A percentile compares a stretch with the other conserved stretches of the same genome.
Evolutionary conservation across 768 basidiomycete species (phyloP).

Genomic region (Tricholoma flavovirens): DNA sequence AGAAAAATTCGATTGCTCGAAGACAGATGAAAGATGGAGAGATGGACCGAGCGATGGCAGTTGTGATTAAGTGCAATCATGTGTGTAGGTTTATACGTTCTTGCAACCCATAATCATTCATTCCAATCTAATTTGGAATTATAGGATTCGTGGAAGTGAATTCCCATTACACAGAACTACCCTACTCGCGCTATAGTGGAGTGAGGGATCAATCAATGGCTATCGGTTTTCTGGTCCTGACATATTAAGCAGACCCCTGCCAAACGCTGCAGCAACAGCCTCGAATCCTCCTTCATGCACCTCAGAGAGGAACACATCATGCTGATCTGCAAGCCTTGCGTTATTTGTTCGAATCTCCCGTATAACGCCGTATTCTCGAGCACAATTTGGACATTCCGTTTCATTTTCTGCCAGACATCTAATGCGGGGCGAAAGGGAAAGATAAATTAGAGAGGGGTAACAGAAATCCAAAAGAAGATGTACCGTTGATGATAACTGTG

Average conservation of each 20-base stretch:
- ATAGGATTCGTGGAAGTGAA: neutral
- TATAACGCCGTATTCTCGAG: constrained; percentile 80
- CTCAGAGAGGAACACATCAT: constrained; percentile 73
- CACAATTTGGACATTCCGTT: constrained; percentile 86
- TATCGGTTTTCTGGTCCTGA: constrained; percentile 18
- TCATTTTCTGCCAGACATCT: constrained; percentile 91
- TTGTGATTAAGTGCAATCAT: constrained; percentile 56
- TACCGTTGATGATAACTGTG: constrained; percentile 96
- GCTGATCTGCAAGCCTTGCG: constrained; percentile 74
- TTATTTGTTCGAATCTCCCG: constrained; percentile 88
- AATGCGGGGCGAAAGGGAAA: neutral
- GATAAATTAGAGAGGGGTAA: neutral
- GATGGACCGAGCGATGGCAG: constrained; percentile 85
- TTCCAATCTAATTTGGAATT: neutral
- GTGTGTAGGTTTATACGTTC: neutral
- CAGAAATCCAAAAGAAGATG: constrained; percentile 9
- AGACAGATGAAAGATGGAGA: constrained; percentile 85
- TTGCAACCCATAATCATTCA: neutral
- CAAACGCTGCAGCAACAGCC: constrained; percentile 65
- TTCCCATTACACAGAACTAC: neutral
- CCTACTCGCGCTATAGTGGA: neutral
- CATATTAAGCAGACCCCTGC: constrained; percentile 55
- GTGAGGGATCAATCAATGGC: neutral
- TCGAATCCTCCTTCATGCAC: constrained; percentile 70
- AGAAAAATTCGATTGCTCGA: constrained; percentile 73